A percentile compares a stretch with the other conserved stretches of the same genome.
These are phyloP conservation scores for Arabidopsis thaliana DNA, from an alignment of 345 rosid genomes.

Conservation along the genomic window DNA sequence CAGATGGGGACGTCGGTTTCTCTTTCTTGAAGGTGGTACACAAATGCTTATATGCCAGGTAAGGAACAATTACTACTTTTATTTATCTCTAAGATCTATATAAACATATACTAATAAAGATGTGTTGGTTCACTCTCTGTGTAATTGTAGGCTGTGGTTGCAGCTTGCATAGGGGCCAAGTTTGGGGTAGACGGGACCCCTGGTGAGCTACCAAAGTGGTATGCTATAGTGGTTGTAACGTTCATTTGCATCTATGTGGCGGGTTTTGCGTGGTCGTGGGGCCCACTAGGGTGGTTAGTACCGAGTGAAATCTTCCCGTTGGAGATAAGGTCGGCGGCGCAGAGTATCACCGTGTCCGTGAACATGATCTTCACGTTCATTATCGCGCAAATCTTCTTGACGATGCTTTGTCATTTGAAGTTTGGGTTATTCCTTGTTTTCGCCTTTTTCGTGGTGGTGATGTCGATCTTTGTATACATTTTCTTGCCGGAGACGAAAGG, in stretches of 20 bases:
- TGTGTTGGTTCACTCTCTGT: not conserved
- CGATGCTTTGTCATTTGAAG: constrained; percentile 47
- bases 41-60: constrained; percentile 53
- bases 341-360: constrained; percentile 48
- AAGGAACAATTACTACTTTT: constrained; percentile 5
- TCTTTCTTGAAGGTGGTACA: constrained; percentile 50
- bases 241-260: constrained; percentile 51
- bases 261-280: constrained; percentile 53
- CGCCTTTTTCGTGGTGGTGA: constrained; percentile 46
- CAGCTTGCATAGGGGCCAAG: constrained; percentile 47
- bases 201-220: constrained; percentile 46
- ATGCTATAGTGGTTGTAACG: constrained; percentile 46
- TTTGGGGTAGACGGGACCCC: constrained; percentile 47
- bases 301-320: constrained; percentile 51
- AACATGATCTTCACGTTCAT: constrained; percentile 52
- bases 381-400: constrained; percentile 47
- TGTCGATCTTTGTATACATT: constrained; percentile 44
- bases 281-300: constrained; percentile 51
- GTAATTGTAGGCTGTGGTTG: constrained; percentile 47
- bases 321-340: constrained; percentile 51
- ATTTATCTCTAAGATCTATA: not conserved
- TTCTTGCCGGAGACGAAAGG: constrained; percentile 50
- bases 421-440: constrained; percentile 47
- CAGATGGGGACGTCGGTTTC: constrained; percentile 48
- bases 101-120: not conserved